Conservation (phyloP, 2,329 filamentous ascomycete species). For the Thielaviopsis euricoi region DNA sequence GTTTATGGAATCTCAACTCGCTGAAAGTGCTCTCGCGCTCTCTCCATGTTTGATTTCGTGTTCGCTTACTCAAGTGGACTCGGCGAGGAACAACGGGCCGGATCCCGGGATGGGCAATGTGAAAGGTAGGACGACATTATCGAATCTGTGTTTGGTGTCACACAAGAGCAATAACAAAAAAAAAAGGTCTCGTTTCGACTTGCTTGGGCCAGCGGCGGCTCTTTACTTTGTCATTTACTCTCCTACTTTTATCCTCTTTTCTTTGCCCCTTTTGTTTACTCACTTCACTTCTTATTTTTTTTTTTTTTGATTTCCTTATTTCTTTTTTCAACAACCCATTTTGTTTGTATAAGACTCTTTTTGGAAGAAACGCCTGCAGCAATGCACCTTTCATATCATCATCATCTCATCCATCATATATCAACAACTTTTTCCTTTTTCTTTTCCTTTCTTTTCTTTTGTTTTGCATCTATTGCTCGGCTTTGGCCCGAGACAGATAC, state of each 20-base stretch:
- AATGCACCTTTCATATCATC: constrained; percentile 11
- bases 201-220: background rate
- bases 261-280: constrained; percentile 1
- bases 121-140: background rate
- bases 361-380: constrained; percentile 12
- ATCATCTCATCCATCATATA: constrained; percentile 1
- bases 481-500: constrained; percentile 1
- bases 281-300: background rate
- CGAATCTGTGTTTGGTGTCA: background rate
- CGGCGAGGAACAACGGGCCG: background rate
- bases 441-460: constrained; percentile 3
- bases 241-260: background rate
- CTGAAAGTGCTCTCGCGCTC: background rate
- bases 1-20: background rate
- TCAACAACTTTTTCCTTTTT: constrained; percentile 3
- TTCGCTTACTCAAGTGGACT: background rate
- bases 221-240: background rate
- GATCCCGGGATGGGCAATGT: background rate
- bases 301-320: background rate
- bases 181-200: background rate
- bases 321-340: background rate
- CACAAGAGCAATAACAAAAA: background rate
- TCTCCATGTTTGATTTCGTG: background rate
- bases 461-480: background rate
- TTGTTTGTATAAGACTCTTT: constrained; percentile 1